Percentiles rank a stretch among this genome's conserved stretches.
Conservation (phyloP, 2,329 filamentous ascomycete species). For the Colletotrichum camelliae region DNA sequence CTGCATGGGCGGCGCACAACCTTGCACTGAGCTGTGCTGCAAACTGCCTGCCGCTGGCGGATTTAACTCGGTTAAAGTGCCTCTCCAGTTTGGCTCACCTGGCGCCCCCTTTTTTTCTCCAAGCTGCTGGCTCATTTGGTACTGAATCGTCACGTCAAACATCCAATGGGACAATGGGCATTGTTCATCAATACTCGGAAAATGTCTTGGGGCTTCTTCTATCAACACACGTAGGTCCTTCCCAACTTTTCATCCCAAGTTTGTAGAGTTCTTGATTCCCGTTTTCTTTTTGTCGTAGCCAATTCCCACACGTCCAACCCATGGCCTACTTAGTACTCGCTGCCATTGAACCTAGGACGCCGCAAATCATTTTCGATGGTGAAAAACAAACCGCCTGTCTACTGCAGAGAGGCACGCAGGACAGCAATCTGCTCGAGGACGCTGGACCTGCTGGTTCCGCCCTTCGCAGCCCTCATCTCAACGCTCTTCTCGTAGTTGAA, state of each 20-base stretch:
- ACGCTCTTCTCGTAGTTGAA: slow-evolving; percentile 87
- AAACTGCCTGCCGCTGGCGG: not conserved
- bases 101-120: not conserved
- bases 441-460: slow-evolving; percentile 76
- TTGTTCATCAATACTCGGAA: not conserved
- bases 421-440: slow-evolving; percentile 69
- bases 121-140: not conserved
- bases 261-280: not conserved
- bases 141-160: not conserved
- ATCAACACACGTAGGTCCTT: not conserved
- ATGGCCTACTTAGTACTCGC: not conserved
- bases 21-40: not conserved
- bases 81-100: not conserved
- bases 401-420: not conserved
- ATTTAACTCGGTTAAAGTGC: slow-evolving; percentile 5
- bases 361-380: not conserved
- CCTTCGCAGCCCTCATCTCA: slow-evolving; percentile 77
- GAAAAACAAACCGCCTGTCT: no score
- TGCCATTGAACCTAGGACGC: not conserved
- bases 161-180: not conserved
- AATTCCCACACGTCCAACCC: not conserved
- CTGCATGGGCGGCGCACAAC: not conserved
- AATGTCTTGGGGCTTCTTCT: not conserved
- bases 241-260: not conserved
- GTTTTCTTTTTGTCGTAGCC: not conserved